Evolutionary conservation across 352 stramenopile species (phyloP).

Genomic region (Pythium utonaiense): DNA sequence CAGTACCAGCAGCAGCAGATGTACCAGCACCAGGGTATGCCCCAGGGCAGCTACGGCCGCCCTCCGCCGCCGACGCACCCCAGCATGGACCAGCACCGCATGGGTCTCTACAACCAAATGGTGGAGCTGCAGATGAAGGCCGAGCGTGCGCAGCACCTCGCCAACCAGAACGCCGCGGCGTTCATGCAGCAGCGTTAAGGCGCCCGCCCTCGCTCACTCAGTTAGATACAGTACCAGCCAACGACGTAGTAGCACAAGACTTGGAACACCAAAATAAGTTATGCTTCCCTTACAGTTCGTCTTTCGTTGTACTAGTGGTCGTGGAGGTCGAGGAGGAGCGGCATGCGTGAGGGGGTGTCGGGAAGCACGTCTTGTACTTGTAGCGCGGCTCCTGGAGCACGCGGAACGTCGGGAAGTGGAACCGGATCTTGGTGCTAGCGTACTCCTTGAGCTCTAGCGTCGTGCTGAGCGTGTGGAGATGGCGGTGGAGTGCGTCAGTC

Average conservation of each 20-base stretch:
- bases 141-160: slow-evolving; percentile 62
- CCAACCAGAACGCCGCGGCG: slow-evolving; percentile 69
- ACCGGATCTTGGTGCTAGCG: slow-evolving; percentile 27
- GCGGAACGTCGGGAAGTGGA: slow-evolving; percentile 28
- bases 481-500: not conserved
- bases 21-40: not conserved
- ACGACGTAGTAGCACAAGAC: slow-evolving; percentile 4
- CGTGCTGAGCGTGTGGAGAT: not conserved
- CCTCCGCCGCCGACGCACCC: slow-evolving; percentile 34
- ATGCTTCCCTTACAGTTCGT: slow-evolving; percentile 3
- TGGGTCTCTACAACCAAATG: slow-evolving; percentile 77
- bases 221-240: not conserved
- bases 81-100: slow-evolving; percentile 31
- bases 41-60: not conserved
- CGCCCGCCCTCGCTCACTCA: not conserved
- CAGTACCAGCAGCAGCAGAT: slow-evolving; percentile 12
- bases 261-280: slow-evolving; percentile 4
- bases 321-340: no score
- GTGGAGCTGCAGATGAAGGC: slow-evolving; percentile 67
- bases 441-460: not conserved
- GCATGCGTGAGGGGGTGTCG: slow-evolving; percentile 12
- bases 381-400: slow-evolving; percentile 24
- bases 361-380: slow-evolving; percentile 21
- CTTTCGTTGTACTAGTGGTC: not conserved
- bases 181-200: slow-evolving; percentile 34